Base-by-base conservation (phyloP, 495 filamentous ascomycete genomes). In the Cryomyces antarcticus region DNA sequence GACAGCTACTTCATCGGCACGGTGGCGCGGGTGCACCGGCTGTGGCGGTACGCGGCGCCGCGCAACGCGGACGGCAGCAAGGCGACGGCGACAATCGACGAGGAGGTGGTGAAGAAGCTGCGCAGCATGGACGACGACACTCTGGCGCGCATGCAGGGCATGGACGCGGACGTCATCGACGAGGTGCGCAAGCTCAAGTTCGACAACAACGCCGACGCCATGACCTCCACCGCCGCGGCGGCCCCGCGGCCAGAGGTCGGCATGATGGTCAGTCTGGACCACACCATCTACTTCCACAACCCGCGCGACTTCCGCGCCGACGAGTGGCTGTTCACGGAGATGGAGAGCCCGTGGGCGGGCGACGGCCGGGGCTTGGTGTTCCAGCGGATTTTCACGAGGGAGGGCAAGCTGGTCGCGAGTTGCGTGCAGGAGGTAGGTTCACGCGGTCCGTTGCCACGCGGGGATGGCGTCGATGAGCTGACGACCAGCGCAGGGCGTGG, bases 181-280 rank as follows among this genome's bases (percentile, higher is more conserved):
- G 38, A 48, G 30, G n/a, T 53, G 17, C n/a, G 37, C 5, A 24
- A 24, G 17, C 12, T 6, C 9, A 31, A 44, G 11, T 40, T 52
- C 28, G 34, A 54, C 17, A 48, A 55, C 33, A 38, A 24, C 17
- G 17, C 1, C 2, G 49, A 59, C 49, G 38, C 57, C 27, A 28
- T 51, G n/a, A 41, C 39, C 37, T 38, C 29, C n/a, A 41, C 6
- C 28, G 27, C 17, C n/a, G 37, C 44, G 2, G 37, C 30, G 28
- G 38, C 37, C 10, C 27, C 48, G 3, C 55, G 62, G 36, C 68
- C 70, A 7, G 57, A 66, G 53, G 63, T 97, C 11, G 83, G 89
- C 7, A 96, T 97, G 87, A 88, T 95, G 81, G 85, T 96, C 44
- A 85, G 78, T 43, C 62, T 97, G 17, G 89, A 97, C 58, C 84